Conservation (phyloP, 2,329 filamentous ascomycete species). For the Colletotrichum destructivum region DNA sequence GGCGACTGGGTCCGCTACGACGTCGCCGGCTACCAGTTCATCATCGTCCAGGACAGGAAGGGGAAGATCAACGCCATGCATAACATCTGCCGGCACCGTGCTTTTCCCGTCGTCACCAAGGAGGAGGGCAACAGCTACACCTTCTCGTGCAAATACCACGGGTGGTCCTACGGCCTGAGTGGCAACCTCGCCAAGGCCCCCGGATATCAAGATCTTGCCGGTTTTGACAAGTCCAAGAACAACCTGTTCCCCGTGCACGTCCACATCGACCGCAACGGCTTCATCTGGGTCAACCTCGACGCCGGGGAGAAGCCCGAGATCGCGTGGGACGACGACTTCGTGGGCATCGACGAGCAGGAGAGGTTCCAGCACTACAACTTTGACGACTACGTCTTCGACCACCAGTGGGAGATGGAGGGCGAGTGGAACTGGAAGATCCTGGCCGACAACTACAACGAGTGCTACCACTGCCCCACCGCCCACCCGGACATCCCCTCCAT, state of each 20-base stretch:
- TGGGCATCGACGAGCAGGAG: conserved; percentile 61
- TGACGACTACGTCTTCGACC: conserved; percentile 70
- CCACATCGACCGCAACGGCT: conserved; percentile 67
- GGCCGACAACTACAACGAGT: conserved; percentile 77
- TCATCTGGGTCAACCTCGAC: conserved; percentile 73
- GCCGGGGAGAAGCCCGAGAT: conserved; percentile 58
- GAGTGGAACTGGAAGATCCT: conserved; percentile 74
- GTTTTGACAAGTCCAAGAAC: conserved; percentile 71
- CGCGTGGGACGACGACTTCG: conserved; percentile 68
- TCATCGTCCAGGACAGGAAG: conserved; percentile 65
- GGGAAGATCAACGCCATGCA: conserved; percentile 72
- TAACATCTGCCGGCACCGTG: conserved; percentile 74
- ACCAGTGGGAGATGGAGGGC: conserved; percentile 70
- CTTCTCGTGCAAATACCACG: conserved; percentile 73
- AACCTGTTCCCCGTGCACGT: conserved; percentile 69
- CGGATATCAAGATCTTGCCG: conserved; percentile 68
- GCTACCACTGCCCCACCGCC: conserved; percentile 74
- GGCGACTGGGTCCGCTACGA: conserved; percentile 72
- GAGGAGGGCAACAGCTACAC: conserved; percentile 66
- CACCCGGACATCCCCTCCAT: conserved; percentile 71
- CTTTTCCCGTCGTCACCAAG: conserved; percentile 70
- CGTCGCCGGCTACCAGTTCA: conserved; percentile 69
- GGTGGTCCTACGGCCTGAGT: conserved; percentile 72
- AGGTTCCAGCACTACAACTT: conserved; percentile 63
- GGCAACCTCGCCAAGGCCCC: conserved; percentile 74